Evolutionary conservation across 345 rosid genomes (phyloP).

Genomic region (Nasturtium officinale): DNA sequence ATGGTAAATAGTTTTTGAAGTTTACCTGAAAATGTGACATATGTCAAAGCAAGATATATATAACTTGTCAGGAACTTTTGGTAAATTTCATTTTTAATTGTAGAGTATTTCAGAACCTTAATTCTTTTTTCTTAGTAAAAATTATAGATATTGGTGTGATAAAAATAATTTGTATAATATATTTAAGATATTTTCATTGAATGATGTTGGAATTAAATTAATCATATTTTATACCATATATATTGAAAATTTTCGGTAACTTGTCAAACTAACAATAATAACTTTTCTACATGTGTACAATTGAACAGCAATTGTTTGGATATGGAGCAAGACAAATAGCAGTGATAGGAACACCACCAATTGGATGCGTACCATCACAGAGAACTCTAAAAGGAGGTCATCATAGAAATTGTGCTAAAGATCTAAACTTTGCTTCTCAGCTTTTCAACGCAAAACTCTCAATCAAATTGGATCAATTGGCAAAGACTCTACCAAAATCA

Average conservation of each 20-base stretch:
- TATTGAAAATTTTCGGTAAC: background rate
- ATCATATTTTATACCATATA: no score
- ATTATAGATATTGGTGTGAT: background rate
- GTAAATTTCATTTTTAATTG: no score
- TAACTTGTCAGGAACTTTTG: background rate
- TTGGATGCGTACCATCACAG: conserved; percentile 71
- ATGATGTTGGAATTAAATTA: no score
- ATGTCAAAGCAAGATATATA: background rate
- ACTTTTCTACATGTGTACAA: background rate
- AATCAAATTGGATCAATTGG: conserved; percentile 39
- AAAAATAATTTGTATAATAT: background rate
- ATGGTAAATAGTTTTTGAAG: no score
- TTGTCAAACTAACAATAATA: background rate
- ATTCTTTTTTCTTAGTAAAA: background rate
- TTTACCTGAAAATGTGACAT: background rate
- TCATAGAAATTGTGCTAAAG: conserved; percentile 44
- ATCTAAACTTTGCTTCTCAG: conserved; percentile 51
- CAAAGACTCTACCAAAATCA: conserved; percentile 39
- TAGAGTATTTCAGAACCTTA: background rate
- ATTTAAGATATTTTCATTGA: background rate
- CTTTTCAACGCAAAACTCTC: conserved; percentile 61
- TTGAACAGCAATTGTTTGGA: conserved; percentile 52
- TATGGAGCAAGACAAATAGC: conserved; percentile 65
- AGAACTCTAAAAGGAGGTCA: conserved; percentile 60
- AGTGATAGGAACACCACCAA: conserved; percentile 54